A percentile compares a stretch with the other conserved stretches of the same genome.
phyloP scores from a whole-genome alignment of 2,329 filamentous ascomycete species.

The Cladosporium austrohemisphaericum region DNA sequence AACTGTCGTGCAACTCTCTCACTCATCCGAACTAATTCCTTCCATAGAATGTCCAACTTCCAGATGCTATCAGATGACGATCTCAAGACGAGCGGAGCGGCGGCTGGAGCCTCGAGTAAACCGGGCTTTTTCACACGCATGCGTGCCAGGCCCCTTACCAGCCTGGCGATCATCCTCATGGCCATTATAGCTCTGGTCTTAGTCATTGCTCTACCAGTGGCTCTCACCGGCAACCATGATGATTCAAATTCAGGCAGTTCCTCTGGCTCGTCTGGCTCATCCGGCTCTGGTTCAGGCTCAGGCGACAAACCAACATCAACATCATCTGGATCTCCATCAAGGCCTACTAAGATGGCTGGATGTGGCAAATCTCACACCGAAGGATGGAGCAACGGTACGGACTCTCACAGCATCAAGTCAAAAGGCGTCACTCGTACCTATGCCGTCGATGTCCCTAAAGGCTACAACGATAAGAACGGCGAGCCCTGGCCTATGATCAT shows the following conservation, averaged over 20 bases:
- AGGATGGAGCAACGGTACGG: conserved; percentile 1
- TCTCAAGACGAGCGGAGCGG: conserved; percentile 4
- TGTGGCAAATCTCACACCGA: conserved; percentile 5
- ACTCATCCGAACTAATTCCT: neutral
- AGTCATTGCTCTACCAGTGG: conserved; percentile 10
- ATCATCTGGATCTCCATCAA: neutral
- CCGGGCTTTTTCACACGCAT: conserved; percentile 3
- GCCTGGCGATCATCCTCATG: conserved; percentile 2
- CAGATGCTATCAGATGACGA: conserved; percentile 12
- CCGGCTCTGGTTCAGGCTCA: neutral
- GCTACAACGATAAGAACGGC: conserved; percentile 19
- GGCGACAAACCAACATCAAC: conserved; percentile 3
- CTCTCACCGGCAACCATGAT: neutral
- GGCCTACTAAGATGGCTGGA: neutral
- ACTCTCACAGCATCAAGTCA: conserved; percentile 18
- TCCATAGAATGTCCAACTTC: conserved; percentile 1
- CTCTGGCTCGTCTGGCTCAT: conserved; percentile 1
- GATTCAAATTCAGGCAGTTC: conserved; percentile 2
- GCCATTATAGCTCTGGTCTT: conserved; percentile 2
- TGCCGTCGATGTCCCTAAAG: conserved; percentile 24
- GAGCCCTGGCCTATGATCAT: conserved; percentile 38
- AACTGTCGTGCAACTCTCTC: neutral
- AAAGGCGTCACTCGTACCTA: conserved; percentile 23
- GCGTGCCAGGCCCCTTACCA: conserved; percentile 6
- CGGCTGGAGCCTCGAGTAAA: conserved; percentile 4